Evolutionary conservation across 768 basidiomycete species (phyloP).

Genomic region (Asterophora lycoperdoides): DNA sequence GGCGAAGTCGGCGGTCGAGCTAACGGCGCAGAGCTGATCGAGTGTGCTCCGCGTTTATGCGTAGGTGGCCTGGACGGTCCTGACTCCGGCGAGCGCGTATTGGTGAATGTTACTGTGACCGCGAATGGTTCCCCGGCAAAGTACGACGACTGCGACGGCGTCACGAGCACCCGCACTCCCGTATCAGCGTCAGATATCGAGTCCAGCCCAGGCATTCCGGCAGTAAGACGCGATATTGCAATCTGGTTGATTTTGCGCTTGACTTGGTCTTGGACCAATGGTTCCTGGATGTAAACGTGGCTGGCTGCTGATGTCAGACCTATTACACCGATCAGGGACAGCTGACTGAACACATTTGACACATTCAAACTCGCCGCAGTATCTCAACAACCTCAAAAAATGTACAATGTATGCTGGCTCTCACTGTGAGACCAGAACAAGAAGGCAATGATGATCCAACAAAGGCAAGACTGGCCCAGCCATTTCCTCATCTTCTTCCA

Average conservation of each 20-base stretch:
- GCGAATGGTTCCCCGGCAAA: constrained; percentile 90
- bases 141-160: constrained; percentile 82
- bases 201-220: constrained; percentile 21
- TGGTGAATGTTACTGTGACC: constrained; percentile 84
- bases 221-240: background rate
- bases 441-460: too few relatives aligned
- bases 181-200: constrained; percentile 33
- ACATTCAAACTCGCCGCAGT: too few relatives aligned
- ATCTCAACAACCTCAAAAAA: too few relatives aligned
- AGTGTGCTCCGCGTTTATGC: constrained; percentile 73
- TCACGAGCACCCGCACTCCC: constrained; percentile 63
- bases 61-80: constrained; percentile 31
- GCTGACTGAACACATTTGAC: too few relatives aligned
- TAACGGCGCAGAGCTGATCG: constrained; percentile 78
- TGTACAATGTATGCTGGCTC: too few relatives aligned
- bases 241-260: background rate
- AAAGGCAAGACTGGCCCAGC: too few relatives aligned
- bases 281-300: constrained; percentile 1
- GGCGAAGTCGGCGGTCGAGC: constrained; percentile 82
- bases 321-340: constrained; percentile 1
- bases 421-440: too few relatives aligned
- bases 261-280: background rate
- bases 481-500: too few relatives aligned
- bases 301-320: constrained; percentile 4
- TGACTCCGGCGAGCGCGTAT: constrained; percentile 56